phyloP scores from a whole-genome alignment of 139 green algal genomes.

The Mesostigma viride region DNA sequence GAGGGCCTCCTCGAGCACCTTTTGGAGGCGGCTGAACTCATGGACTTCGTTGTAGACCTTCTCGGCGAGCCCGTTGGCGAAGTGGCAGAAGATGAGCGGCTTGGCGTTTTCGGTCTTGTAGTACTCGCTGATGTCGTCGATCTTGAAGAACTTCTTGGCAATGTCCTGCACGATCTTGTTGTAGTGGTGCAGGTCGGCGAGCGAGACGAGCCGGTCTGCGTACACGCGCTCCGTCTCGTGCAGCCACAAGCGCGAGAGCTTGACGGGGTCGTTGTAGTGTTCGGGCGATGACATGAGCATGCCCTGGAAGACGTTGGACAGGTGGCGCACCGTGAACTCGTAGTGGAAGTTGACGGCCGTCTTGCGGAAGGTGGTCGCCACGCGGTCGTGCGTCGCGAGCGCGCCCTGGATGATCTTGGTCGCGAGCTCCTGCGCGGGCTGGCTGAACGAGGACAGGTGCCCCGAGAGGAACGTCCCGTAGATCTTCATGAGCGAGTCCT shows the following conservation, averaged over 20 bases:
- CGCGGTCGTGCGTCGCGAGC: conserved; percentile 64
- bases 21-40: conserved; percentile 40
- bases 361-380: conserved; percentile 67
- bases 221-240: conserved; percentile 77
- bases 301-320: conserved; percentile 68
- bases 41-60: conserved; percentile 44
- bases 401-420: conserved; percentile 66
- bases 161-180: conserved; percentile 48
- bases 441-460: conserved; percentile 53
- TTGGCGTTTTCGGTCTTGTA: conserved; percentile 60
- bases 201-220: conserved; percentile 65
- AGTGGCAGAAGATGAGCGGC: conserved; percentile 42
- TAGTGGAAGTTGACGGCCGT: conserved; percentile 81
- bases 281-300: conserved; percentile 66
- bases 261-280: conserved; percentile 45
- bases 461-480: conserved; percentile 27
- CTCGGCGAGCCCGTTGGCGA: conserved; percentile 37
- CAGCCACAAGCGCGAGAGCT: conserved; percentile 62
- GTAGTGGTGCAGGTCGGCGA: conserved; percentile 62
- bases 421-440: conserved; percentile 47
- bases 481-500: conserved; percentile 50
- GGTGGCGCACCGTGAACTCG: conserved; percentile 81
- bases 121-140: conserved; percentile 53
- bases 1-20: conserved; percentile 62
- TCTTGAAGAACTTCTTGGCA: conserved; percentile 59